A percentile compares a stretch with the other conserved stretches of the same genome.
Conservation (phyloP, 768 basidiomycete genomes). For the Tricholoma flavovirens region DNA sequence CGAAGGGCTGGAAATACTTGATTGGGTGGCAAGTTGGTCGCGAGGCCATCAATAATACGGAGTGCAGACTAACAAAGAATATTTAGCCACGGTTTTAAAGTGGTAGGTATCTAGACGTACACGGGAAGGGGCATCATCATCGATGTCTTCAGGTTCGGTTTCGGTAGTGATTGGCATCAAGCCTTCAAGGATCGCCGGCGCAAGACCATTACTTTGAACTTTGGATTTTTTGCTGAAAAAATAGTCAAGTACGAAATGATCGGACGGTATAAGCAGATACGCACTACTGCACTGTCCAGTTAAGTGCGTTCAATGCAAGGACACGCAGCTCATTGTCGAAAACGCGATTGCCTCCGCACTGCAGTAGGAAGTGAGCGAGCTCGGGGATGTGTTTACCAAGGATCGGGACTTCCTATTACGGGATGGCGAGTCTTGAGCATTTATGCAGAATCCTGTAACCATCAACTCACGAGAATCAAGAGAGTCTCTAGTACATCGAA, state of each 20-base stretch:
- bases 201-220: slow-evolving; percentile 81
- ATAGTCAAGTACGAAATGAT: slow-evolving; percentile 6
- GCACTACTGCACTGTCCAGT: slow-evolving; percentile 96
- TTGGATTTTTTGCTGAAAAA: slow-evolving; percentile 86
- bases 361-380: slow-evolving; percentile 83
- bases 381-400: slow-evolving; percentile 84
- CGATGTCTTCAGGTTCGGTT: slow-evolving; percentile 88
- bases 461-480: slow-evolving; percentile 69
- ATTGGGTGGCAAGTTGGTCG: slow-evolving; percentile 85
- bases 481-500: slow-evolving; percentile 97
- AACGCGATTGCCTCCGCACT: slow-evolving; percentile 70
- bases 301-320: slow-evolving; percentile 86
- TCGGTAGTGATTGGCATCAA: slow-evolving; percentile 94
- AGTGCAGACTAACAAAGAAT: slow-evolving; percentile 65
- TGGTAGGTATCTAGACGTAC: slow-evolving; percentile 44
- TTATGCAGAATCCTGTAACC: not conserved
- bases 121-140: slow-evolving; percentile 88
- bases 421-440: slow-evolving; percentile 5
- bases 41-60: slow-evolving; percentile 88
- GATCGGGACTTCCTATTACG: slow-evolving; percentile 80
- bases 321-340: slow-evolving; percentile 80
- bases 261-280: slow-evolving; percentile 18
- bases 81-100: not conserved
- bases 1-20: slow-evolving; percentile 96
- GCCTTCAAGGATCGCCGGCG: slow-evolving; percentile 79